Conservation (phyloP, 495 filamentous ascomycete species). For the Hypomontagnella submonticulosa region DNA sequence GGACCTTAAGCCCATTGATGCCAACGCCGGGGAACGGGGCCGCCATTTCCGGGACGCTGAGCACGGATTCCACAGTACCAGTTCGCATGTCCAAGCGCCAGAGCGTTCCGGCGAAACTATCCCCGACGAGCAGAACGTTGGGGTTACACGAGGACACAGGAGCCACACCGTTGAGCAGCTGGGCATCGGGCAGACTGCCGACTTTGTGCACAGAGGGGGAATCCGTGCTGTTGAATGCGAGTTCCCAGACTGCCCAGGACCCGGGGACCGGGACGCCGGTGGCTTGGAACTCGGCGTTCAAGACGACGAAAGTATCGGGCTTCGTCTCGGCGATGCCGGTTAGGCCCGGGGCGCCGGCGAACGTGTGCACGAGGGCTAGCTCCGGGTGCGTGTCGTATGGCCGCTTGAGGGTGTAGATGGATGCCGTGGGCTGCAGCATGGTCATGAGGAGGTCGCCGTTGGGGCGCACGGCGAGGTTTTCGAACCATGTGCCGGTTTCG, state of each 20-base stretch:
- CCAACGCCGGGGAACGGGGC: slow-evolving; percentile 42
- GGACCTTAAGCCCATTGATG: slow-evolving; percentile 56
- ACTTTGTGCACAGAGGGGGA: slow-evolving; percentile 41
- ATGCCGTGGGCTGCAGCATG: slow-evolving; percentile 46
- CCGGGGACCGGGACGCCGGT: slow-evolving; percentile 46
- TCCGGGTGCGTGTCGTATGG: slow-evolving; percentile 39
- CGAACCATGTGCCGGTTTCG: slow-evolving; percentile 47
- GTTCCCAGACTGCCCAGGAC: slow-evolving; percentile 49
- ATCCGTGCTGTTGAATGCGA: slow-evolving; percentile 24
- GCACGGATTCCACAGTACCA: slow-evolving; percentile 36
- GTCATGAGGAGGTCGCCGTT: slow-evolving; percentile 61
- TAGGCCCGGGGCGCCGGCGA: slow-evolving; percentile 49
- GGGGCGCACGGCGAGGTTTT: slow-evolving; percentile 59
- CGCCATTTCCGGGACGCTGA: slow-evolving; percentile 31
- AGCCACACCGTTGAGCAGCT: slow-evolving; percentile 54
- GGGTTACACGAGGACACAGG: slow-evolving; percentile 17
- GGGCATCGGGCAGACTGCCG: slow-evolving; percentile 47
- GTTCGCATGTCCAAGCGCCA: slow-evolving; percentile 46
- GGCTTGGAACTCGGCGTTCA: slow-evolving; percentile 46
- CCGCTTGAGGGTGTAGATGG: slow-evolving; percentile 44
- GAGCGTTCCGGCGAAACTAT: slow-evolving; percentile 52
- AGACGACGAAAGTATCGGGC: slow-evolving; percentile 54
- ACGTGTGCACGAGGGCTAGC: slow-evolving; percentile 52
- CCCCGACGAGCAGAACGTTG: slow-evolving; percentile 47
- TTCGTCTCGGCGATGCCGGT: slow-evolving; percentile 54